These are phyloP conservation scores for Polytolypa hystricis DNA, from an alignment of 2,329 filamentous ascomycete genomes.

Conservation along the genomic window DNA sequence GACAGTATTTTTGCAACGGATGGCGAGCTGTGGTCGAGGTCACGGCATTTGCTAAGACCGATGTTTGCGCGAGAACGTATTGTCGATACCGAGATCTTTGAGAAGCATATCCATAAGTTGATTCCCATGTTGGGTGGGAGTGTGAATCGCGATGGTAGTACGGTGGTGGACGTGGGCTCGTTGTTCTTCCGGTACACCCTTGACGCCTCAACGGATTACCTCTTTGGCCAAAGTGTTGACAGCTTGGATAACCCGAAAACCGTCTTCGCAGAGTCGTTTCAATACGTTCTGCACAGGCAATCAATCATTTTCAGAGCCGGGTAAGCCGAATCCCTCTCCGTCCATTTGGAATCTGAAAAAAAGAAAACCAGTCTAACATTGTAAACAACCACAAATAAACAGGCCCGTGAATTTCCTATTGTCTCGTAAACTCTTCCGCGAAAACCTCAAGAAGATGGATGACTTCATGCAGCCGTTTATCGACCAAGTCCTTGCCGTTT, in stretches of 20 bases:
- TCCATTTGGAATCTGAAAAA: not conserved
- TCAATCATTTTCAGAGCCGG: constrained; percentile 54
- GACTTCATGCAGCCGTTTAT: constrained; percentile 69
- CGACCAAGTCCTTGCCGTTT: constrained; percentile 57
- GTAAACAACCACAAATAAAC: not conserved
- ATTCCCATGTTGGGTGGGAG: constrained; percentile 54
- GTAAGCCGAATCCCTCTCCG: constrained; percentile 22
- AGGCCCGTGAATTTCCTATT: constrained; percentile 52
- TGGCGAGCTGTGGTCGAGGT: constrained; percentile 65
- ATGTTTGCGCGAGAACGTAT: constrained; percentile 81
- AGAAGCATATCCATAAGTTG: constrained; percentile 63
- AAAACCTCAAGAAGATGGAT: constrained; percentile 58
- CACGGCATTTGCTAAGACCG: constrained; percentile 72
- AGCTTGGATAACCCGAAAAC: constrained; percentile 50
- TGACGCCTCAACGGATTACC: constrained; percentile 75
- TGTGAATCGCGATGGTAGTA: constrained; percentile 17
- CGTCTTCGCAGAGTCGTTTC: constrained; percentile 71
- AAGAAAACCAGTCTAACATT: not conserved
- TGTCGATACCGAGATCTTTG: constrained; percentile 72
- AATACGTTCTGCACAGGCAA: constrained; percentile 65
- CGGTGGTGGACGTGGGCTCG: constrained; percentile 58
- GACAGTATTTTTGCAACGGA: constrained; percentile 78
- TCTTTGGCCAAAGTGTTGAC: constrained; percentile 65
- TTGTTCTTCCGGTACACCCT: constrained; percentile 75
- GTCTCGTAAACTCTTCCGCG: constrained; percentile 54